Conservation (phyloP, 805 yeast genomes). For the Cyberlindnera petersonii region DNA sequence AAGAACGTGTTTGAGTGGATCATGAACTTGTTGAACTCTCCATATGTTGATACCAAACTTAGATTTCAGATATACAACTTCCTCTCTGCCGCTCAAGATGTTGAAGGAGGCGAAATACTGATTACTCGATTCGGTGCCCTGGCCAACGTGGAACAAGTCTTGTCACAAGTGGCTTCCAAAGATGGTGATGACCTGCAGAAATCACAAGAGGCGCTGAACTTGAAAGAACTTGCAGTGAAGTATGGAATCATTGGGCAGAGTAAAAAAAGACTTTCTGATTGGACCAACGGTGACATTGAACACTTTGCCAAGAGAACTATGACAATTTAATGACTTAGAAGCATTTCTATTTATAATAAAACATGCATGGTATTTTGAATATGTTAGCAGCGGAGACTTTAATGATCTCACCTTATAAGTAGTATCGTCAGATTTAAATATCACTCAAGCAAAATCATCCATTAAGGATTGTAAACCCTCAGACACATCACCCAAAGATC, state of each 20-base stretch:
- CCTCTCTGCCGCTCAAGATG: conserved; percentile 43
- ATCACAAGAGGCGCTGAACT: conserved; percentile 35
- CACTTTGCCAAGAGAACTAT: conserved; percentile 42
- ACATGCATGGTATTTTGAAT: no score
- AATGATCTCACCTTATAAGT: no score
- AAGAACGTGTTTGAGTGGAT: conserved; percentile 66
- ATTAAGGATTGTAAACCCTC: conserved; percentile 34
- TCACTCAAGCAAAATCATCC: conserved; percentile 17
- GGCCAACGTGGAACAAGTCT: conserved; percentile 35
- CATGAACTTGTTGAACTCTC: conserved; percentile 49
- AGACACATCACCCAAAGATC: conserved; percentile 40
- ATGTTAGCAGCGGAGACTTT: no score
- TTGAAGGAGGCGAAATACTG: conserved; percentile 56
- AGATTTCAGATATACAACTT: conserved; percentile 39
- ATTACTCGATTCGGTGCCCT: conserved; percentile 54
- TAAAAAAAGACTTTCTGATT: conserved; percentile 56
- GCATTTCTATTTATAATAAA: no score
- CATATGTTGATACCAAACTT: conserved; percentile 41
- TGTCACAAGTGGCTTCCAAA: conserved; percentile 1
- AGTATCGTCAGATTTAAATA: background rate
- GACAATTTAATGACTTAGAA: background rate
- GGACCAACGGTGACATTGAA: conserved; percentile 53
- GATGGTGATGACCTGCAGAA: conserved; percentile 7
- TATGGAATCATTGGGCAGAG: conserved; percentile 37
- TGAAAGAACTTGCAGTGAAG: conserved; percentile 45